Conservation (phyloP, 306 rosid species). For the Ammopiptanthus mongolicus region DNA sequence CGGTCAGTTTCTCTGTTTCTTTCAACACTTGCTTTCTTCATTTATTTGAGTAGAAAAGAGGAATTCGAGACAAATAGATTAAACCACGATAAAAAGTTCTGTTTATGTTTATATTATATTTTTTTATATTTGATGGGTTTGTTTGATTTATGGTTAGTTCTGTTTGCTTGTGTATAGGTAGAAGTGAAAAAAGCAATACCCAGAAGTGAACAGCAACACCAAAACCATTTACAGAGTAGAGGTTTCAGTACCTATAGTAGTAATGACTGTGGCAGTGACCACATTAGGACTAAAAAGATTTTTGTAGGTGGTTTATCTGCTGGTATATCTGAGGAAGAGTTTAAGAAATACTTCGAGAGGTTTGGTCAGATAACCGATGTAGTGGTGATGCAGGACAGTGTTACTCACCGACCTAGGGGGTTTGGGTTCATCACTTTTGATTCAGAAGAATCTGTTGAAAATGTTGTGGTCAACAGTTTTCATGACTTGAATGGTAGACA, state of each 20-base stretch:
- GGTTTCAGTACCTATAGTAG: constrained; percentile 32
- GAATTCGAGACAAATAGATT: background rate
- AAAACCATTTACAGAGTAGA: constrained; percentile 37
- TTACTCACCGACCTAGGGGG: constrained; percentile 74
- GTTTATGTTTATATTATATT: background rate
- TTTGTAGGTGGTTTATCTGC: constrained; percentile 84
- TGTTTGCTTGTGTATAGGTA: constrained; percentile 37
- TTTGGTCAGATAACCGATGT: constrained; percentile 75
- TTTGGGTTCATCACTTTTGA: constrained; percentile 85
- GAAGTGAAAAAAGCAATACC: constrained; percentile 67
- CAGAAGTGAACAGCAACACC: constrained; percentile 46
- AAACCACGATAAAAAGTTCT: background rate
- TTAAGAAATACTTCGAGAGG: constrained; percentile 64
- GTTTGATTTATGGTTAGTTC: constrained; percentile 8
- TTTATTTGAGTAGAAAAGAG: background rate
- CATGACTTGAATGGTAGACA: constrained; percentile 70
- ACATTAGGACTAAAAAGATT: constrained; percentile 60
- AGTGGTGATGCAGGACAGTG: constrained; percentile 78
- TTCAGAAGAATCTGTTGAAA: constrained; percentile 61
- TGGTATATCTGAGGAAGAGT: constrained; percentile 55
- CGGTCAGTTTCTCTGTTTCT: constrained; percentile 22
- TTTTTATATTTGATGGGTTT: background rate
- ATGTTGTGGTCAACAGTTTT: constrained; percentile 51
- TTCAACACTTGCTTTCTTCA: background rate
- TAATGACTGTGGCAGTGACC: constrained; percentile 32